Base-by-base conservation (phyloP, 768 basidiomycete species). In the Auriculariales sp. region DNA sequence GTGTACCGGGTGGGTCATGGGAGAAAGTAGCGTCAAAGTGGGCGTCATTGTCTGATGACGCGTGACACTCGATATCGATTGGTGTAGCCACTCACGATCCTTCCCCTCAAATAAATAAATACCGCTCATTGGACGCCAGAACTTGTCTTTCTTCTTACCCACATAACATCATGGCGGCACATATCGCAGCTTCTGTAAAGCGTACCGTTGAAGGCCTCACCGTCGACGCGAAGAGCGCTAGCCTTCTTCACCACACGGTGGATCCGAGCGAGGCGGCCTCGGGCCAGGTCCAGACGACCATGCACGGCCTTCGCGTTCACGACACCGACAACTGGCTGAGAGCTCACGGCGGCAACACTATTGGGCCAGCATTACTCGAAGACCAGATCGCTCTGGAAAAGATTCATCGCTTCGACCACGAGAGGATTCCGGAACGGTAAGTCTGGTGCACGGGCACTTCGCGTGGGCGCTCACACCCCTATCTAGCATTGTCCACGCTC, bases 361-460 rank as follows among this genome's bases (percentile, higher is more conserved):
- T 69, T 2, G 91, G 88, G 0, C 83, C 89, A 1, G 74, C 76
- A 24, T 68, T 88, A 6, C 71, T 93, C n/a, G 85, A 87, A 58
- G 83, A 86, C 59, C 79, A 83, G 51, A 72, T 83, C 54, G 73
- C 72, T 3, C 75, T 82, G 55, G 80, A 83, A 67, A 86, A 87
- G 63, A 76, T 88, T 28, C 75, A 75, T 48, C 74, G 79, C 12
- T 91, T 89, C 57, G 87, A 90, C 59, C 87, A 89, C 58, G 88
- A 92, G 61, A 82, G 87, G 33, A 91, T 92, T 49, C 89, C 90
- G 0, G 89, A 89, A 68, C 83, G 86, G n/a, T n/a, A n/a, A n/a
- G n/a, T n/a, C n/a, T 39, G 79, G 82, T 9, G 81, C 82, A 6
- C 45, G 55, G 19, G 22, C 45, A 11, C 44, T 11, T 7, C 11